phyloP scores from a whole-genome alignment of 306 rosid species.

The Pterocarpus santalinus region DNA sequence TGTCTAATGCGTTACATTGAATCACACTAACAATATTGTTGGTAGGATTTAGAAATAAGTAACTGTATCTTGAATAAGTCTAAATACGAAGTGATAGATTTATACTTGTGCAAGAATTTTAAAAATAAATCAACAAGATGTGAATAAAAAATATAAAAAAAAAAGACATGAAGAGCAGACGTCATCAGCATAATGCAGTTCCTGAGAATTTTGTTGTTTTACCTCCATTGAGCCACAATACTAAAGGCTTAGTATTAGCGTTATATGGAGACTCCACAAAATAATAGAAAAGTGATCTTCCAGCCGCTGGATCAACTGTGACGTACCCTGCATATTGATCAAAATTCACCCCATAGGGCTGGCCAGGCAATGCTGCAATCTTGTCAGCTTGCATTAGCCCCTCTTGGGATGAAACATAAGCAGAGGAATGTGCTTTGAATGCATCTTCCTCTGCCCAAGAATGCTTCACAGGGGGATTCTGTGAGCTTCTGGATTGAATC shows the following conservation, averaged over 20 bases:
- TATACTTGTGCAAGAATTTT: too few relatives aligned
- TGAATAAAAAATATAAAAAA: not conserved
- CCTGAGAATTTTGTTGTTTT: not conserved
- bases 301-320: constrained; percentile 55
- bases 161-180: not conserved
- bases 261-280: constrained; percentile 63
- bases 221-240: constrained; percentile 83
- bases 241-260: constrained; percentile 58
- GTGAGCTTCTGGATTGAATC: constrained; percentile 46
- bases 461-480: constrained; percentile 23
- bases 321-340: constrained; percentile 70
- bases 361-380: constrained; percentile 67
- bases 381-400: constrained; percentile 55
- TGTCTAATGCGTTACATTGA: too few relatives aligned
- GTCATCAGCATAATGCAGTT: not conserved
- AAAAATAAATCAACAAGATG: not conserved
- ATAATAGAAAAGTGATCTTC: constrained; percentile 68
- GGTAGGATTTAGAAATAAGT: too few relatives aligned
- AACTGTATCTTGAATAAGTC: too few relatives aligned
- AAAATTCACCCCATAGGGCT: constrained; percentile 62
- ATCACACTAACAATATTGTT: too few relatives aligned
- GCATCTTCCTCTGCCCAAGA: constrained; percentile 43
- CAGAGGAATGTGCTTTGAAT: constrained; percentile 18
- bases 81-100: too few relatives aligned
- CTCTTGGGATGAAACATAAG: constrained; percentile 43